Evolutionary conservation across 2,329 filamentous ascomycete species (phyloP), one percentile per base, ranked within the genome.

Genomic region (Bipolaris cookei): DNA sequence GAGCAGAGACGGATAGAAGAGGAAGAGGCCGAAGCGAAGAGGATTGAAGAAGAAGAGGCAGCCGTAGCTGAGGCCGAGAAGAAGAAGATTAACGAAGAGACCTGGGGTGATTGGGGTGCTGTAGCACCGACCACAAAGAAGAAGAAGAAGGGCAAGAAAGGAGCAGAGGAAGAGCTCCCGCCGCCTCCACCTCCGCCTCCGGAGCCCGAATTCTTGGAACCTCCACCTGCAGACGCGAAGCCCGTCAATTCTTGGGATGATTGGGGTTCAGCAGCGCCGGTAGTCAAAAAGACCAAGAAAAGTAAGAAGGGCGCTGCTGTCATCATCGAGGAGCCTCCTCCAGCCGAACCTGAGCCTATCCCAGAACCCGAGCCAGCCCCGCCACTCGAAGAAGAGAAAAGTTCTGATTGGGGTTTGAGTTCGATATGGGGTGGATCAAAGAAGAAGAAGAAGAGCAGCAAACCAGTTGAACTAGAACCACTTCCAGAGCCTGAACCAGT

Each of bases 401-500:
- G 67, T 44, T 68, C 62, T 16, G 71, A 74, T 32, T 78, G 74
- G 73, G 70, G 75, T 3, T 65, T 76, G 28, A 66, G 74, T 51
- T 68, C 71, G 62, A 61, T 77, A 65, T 70, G 79, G 78, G 69
- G 77, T 69, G 70, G 71, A 11, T 57, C 65, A 58, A 82, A 81
- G 65, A 82, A 81, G 64, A 80, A 81, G 61, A 82, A 81, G 65
- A 80, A 77, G 56, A 74, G 74, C 32, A 77, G 78, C 32, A 77
- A 78, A 54, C 68, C 67, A 37, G 61, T 67, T 14, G 77, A 77
- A 37, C 63, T 68, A 6, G 76, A 78, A 34, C 68, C 74, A 6
- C 63, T 67, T 21, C 69, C 70, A 3, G 67, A 68, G 14, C 63
- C 68, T 4, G 68, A 73, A 41, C 61, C 66, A 8, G 60, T 71